These are phyloP conservation scores for Takakia lepidozioides DNA, from an alignment of 225 moss, liverwort and hornwort genomes.

Conservation along the genomic window DNA sequence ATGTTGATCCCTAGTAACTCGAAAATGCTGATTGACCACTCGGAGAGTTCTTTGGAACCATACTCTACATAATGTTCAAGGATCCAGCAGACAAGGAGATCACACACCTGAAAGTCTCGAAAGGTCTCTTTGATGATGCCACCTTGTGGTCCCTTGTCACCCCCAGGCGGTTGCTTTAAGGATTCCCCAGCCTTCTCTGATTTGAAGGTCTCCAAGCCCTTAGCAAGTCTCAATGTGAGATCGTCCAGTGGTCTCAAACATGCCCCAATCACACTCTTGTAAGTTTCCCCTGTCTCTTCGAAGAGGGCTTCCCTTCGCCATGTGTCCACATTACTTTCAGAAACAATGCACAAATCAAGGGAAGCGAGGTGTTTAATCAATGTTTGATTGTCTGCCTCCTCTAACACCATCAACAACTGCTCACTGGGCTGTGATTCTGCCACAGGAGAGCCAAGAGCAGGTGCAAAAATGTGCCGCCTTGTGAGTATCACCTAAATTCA, in stretches of 20 bases:
- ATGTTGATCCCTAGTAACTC: too few species aligned
- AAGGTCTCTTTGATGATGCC: conserved; percentile 39
- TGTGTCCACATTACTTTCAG: conserved; percentile 78
- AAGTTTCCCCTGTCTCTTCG: conserved; percentile 83
- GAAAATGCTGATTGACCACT: too few species aligned
- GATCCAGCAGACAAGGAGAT: too few species aligned
- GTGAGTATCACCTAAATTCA: conserved; percentile 75
- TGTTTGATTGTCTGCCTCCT: conserved; percentile 43
- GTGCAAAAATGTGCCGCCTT: conserved; percentile 57
- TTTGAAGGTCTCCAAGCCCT: conserved; percentile 54
- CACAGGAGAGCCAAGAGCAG: conserved; percentile 61
- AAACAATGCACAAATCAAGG: conserved; percentile 61
- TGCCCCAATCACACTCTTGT: conserved; percentile 44
- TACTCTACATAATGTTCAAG: too few species aligned
- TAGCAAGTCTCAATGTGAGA: conserved; percentile 55
- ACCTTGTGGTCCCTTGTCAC: conserved; percentile 19
- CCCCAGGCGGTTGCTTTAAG: conserved; percentile 34
- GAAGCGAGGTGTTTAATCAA: conserved; percentile 63
- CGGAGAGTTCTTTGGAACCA: too few species aligned
- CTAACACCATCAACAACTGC: conserved; percentile 52
- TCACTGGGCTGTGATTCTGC: conserved; percentile 66
- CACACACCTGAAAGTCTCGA: conserved; percentile 55
- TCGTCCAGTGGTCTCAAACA: conserved; percentile 58
- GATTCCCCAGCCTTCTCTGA: conserved; percentile 37
- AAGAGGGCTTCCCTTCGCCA: conserved; percentile 80